phyloP scores from a whole-genome alignment of 805 yeast species.

The Komagataella phaffii region DNA sequence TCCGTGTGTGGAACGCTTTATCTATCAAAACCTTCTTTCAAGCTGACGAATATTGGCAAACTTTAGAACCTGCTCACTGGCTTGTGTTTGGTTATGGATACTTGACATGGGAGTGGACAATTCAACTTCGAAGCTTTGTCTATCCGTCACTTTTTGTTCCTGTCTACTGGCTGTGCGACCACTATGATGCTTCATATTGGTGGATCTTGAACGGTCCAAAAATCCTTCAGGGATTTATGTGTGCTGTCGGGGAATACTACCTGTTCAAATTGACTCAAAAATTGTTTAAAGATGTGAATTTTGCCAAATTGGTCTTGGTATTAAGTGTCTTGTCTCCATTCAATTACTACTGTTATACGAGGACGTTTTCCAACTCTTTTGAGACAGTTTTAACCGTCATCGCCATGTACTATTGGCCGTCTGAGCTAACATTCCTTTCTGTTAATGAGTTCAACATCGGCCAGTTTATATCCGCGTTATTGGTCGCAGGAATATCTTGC shows the following conservation, averaged over 20 bases:
- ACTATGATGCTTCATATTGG: constrained; percentile 13
- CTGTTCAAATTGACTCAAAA: constrained; percentile 28
- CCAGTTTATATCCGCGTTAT: constrained; percentile 22
- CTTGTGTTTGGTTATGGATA: constrained; percentile 69
- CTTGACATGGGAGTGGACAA: constrained; percentile 90
- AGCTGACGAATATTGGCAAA: constrained; percentile 92
- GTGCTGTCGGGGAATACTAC: constrained; percentile 59
- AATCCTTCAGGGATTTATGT: constrained; percentile 51
- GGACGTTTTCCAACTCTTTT: constrained; percentile 77
- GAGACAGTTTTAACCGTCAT: constrained; percentile 61
- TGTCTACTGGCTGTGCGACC: constrained; percentile 22
- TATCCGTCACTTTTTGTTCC: constrained; percentile 64
- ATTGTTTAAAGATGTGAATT: constrained; percentile 14
- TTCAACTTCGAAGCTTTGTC: constrained; percentile 59
- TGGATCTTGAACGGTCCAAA: constrained; percentile 46
- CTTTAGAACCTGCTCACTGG: constrained; percentile 82
- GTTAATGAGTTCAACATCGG: constrained; percentile 5
- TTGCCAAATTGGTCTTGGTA: constrained; percentile 29
- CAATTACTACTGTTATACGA: constrained; percentile 68
- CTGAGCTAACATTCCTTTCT: neutral
- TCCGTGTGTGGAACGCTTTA: constrained; percentile 53
- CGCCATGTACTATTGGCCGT: constrained; percentile 62
- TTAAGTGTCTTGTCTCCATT: constrained; percentile 55
- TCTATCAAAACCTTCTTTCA: constrained; percentile 71
- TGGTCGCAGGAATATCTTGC: constrained; percentile 48